phyloP scores from a whole-genome alignment of 1,284 basidiomycete species.

The Ceratobasidium sp. region DNA sequence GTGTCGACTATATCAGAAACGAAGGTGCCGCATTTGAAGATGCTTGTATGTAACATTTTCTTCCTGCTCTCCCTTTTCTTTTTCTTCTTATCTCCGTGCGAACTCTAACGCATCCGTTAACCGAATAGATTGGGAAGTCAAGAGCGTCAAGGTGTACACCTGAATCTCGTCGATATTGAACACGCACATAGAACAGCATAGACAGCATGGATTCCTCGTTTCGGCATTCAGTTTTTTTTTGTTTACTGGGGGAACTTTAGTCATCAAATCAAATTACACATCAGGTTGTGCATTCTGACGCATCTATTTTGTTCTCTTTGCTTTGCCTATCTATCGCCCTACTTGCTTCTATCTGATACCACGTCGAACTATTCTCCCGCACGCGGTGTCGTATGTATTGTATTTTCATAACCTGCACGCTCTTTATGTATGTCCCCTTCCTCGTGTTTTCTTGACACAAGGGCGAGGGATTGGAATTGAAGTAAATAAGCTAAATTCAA shows the following conservation, averaged over 20 bases:
- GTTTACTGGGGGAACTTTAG: background rate
- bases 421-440: conserved; percentile 33
- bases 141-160: conserved; percentile 72
- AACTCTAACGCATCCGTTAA: background rate
- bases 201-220: conserved; percentile 7
- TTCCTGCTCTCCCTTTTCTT: conserved; percentile 37
- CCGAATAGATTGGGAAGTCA: conserved; percentile 79
- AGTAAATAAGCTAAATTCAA: background rate
- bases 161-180: background rate
- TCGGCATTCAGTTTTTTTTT: conserved; percentile 3
- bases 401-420: conserved; percentile 24
- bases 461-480: background rate
- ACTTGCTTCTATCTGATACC: conserved; percentile 2
- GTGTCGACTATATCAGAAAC: conserved; percentile 79
- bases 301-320: background rate
- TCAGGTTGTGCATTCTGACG: conserved; percentile 16
- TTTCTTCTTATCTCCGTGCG: background rate
- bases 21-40: conserved; percentile 78
- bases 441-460: background rate
- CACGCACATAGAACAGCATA: background rate
- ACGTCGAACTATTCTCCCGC: background rate
- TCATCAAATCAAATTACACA: background rate
- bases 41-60: conserved; percentile 69
- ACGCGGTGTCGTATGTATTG: conserved; percentile 25
- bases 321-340: conserved; percentile 2